These are phyloP conservation scores for Scedosporium minutisporum DNA, from an alignment of 2,329 filamentous ascomycete genomes.

Conservation along the genomic window DNA sequence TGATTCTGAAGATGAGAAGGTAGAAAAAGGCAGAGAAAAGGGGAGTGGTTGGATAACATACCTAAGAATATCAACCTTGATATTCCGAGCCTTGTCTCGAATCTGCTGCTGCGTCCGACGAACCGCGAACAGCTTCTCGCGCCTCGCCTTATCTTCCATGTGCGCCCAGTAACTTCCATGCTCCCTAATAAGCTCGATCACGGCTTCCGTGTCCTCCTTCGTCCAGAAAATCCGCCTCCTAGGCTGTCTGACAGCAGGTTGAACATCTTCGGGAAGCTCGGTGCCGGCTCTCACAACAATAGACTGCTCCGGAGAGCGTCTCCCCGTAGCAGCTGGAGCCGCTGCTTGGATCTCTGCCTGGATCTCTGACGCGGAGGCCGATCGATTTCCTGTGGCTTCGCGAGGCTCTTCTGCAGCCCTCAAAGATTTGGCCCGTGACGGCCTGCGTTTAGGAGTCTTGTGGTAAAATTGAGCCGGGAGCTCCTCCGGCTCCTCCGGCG, in stretches of 20 bases:
- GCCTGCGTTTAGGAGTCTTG: neutral
- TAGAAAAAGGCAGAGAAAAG: neutral
- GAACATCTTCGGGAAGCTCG: neutral
- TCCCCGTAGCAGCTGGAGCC: neutral
- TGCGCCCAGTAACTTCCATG: constrained; percentile 11
- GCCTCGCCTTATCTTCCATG: constrained; percentile 9
- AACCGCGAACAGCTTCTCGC: constrained; percentile 8
- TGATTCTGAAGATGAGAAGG: neutral
- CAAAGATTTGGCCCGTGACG: neutral
- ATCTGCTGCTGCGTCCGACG: constrained; percentile 43
- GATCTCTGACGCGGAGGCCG: neutral
- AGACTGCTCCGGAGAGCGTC: neutral
- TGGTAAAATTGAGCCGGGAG: neutral
- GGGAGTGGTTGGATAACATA: constrained; percentile 13
- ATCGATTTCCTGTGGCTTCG: neutral
- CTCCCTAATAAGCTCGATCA: constrained; percentile 8
- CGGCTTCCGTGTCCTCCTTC: constrained; percentile 7
- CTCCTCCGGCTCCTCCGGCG: neutral
- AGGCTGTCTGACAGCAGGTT: constrained; percentile 10
- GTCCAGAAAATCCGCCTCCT: constrained; percentile 16
- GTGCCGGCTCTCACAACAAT: neutral
- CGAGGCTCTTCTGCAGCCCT: neutral
- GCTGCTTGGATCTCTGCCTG: neutral
- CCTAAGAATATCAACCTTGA: constrained; percentile 44
- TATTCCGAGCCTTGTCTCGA: constrained; percentile 47